Evolutionary conservation across 164 flowering plant genomes (phyloP), one percentile per base, ranked within the genome.

Genomic region (Warburgia ugandensis): DNA sequence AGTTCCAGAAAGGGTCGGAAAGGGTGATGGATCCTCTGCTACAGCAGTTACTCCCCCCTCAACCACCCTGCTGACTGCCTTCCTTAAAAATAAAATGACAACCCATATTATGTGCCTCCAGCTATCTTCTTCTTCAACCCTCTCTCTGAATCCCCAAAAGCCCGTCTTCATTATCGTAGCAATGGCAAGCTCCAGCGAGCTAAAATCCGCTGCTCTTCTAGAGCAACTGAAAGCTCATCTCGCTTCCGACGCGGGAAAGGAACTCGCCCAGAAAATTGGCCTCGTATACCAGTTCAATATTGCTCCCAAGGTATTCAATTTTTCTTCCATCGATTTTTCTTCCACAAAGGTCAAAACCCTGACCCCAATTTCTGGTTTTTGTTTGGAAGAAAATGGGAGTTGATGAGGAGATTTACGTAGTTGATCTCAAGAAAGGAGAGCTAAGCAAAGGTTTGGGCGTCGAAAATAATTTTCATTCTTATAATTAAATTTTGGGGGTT

Each of bases 371-470:
- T 27, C 33, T 10, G 9, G 56, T 13, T 21, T 32, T 45, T 12
- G 1, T 50, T 28, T 3, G 54, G 20, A 70, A 92, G 96, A 94
- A 89, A 83, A 33, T 88, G 36, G 96, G 99, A 41, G 63, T 82
- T 27, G 63, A 86, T 45, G 99, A 88, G 66, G 83, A 75, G 50
- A 61, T 61, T 52, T 86, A 70, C 36, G 73, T 71, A 1, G 80
- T 88, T 25, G 96, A 92, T 68, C 77, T 92, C 53, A 92, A 88
- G 83, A 92, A 94, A 64, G 96, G 97, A 25, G 96, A 86, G 56
- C 83, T 94, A 21, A 79, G 60, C 30, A 75, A 80, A 80, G 98
- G 98, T 92, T 60, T 30, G 83, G n/a, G n/a, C n/a, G n/a, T n/a
- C n/a, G n/a, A n/a, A n/a, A n/a, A n/a, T n/a, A n/a, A n/a, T n/a